Percentiles rank a stretch among this genome's conserved stretches.
phyloP scores from a whole-genome alignment of 2,329 filamentous ascomycete species.

The Colletotrichum sp. region DNA sequence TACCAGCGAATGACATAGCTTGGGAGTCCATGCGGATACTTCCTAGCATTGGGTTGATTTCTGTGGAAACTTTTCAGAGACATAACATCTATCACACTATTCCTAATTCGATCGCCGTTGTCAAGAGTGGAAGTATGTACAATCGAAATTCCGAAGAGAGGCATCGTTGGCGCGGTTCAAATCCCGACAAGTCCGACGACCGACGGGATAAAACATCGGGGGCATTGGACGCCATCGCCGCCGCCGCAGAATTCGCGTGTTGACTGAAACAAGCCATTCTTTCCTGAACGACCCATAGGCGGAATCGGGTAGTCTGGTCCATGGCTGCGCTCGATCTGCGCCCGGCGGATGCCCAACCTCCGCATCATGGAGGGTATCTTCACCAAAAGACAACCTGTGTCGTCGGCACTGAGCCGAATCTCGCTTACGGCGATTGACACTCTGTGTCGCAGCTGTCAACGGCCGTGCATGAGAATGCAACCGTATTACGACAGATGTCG shows the following conservation, averaged over 20 bases:
- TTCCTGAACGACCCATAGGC: not conserved
- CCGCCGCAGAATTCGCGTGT: not conserved
- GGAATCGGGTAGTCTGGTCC: not conserved
- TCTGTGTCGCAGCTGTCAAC: not conserved
- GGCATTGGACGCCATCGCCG: not conserved
- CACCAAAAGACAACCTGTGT: not conserved
- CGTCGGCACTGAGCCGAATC: not conserved
- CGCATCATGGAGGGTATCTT: not conserved
- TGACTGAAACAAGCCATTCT: not conserved
- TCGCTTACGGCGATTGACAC: not conserved
- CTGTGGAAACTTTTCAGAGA: not conserved
- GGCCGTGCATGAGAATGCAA: not conserved
- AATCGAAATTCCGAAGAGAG: not conserved
- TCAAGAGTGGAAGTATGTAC: not conserved
- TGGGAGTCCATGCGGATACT: not conserved
- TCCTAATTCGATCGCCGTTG: not conserved
- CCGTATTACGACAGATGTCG: not conserved
- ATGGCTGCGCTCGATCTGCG: not conserved
- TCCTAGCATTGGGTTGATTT: not conserved
- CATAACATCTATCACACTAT: not conserved
- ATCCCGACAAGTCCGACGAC: not conserved
- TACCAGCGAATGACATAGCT: not conserved
- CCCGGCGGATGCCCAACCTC: not conserved
- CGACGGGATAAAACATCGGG: not conserved
- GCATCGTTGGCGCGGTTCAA: not conserved